These are phyloP conservation scores for Mycena crocata DNA, from an alignment of 768 basidiomycete genomes.

Conservation along the genomic window DNA sequence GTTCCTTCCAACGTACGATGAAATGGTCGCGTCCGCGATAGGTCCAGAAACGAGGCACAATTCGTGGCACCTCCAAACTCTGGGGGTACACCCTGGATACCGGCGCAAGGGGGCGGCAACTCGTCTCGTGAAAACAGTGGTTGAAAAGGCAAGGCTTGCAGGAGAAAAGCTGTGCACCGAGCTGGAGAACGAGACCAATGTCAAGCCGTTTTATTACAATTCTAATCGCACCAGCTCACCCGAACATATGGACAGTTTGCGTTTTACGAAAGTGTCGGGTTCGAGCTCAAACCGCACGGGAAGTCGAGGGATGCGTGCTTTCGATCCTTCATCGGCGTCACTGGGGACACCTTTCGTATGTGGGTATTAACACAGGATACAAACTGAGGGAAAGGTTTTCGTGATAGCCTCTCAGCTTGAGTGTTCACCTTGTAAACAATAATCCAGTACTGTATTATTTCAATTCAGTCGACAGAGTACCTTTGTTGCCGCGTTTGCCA, in stretches of 20 bases:
- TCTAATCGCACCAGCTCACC: background rate
- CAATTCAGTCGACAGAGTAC: too few relatives aligned
- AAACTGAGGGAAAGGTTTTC: background rate
- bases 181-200: slow-evolving; percentile 2
- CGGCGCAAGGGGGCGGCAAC: background rate
- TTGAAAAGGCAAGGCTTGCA: background rate
- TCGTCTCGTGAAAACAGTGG: background rate
- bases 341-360: background rate
- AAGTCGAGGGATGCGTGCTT: background rate
- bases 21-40: background rate
- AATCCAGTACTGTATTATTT: too few relatives aligned
- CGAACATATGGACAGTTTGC: background rate
- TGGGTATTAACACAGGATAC: background rate
- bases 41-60: slow-evolving; percentile 7
- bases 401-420: too few relatives aligned
- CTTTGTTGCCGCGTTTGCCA: too few relatives aligned
- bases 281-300: slow-evolving; percentile 5
- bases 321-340: background rate
- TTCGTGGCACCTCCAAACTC: slow-evolving; percentile 22
- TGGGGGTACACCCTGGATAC: slow-evolving; percentile 14
- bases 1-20: slow-evolving; percentile 19
- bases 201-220: background rate
- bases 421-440: too few relatives aligned
- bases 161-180: background rate
- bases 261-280: slow-evolving; percentile 1